Evolutionary conservation across 805 yeast species (phyloP), one percentile per base, ranked within the genome.

Genomic region (Brettanomyces anomalus): DNA sequence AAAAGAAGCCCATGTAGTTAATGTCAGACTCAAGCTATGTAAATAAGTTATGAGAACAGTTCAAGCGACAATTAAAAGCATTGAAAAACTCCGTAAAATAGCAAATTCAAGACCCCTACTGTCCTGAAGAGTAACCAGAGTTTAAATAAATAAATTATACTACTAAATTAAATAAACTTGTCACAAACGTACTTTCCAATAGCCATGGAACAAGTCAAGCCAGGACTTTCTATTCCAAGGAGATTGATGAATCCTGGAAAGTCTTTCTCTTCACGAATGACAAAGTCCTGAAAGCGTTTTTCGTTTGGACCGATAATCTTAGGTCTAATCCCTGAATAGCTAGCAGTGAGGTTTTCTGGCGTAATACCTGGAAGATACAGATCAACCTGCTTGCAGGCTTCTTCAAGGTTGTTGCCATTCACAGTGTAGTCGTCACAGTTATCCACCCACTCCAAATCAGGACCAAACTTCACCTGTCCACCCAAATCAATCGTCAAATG

Each of bases 171-270:
- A 17, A 35, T 28, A 36, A 46, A 64, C 4, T 65, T 50, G 19
- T 58, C 54, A 31, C 53, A 49, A 6, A 88, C 95, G 52, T 83
- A 71, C 53, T 81, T 83, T 0, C 79, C 96, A 45, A 88, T 86
- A 0, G 90, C 95, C 78, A 85, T 66, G 3, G 88, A 68, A 0
- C 93, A 64, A 2, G 97, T 88, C 45, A 88, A 66, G 0, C 96
- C 96, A 0, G 97, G 97, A 53, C 93, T 82, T 57, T 88, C 97
- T 13, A 88, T 87, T 1, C 90, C 94, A 36, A 87, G 54, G 42
- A 85, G 65, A 50, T 85, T 88, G 24, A 87, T 72, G 53, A 86
- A 88, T 1, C 95, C 95, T 2, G 80, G 81, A 52, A 71, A 77
- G 0, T 80, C 88, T 1, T 69, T 72, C 49, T 85, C 93, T 53